phyloP scores from a whole-genome alignment of 2,329 filamentous ascomycete genomes.

The Cercospora sojina region DNA sequence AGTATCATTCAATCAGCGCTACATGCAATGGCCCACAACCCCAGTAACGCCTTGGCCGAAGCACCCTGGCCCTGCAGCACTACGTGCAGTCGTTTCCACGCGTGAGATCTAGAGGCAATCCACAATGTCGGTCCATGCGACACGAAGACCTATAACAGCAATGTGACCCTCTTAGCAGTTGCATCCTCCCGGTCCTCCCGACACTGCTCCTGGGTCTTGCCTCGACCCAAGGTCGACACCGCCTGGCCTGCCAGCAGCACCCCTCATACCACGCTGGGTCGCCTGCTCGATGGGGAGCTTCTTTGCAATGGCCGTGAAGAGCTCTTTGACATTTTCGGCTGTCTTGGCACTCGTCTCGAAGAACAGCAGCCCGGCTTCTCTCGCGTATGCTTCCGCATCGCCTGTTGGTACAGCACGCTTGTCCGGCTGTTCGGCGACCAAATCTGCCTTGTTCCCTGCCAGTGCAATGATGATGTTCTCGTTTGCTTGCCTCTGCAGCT shows the following conservation, averaged over 20 bases:
- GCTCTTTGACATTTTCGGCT: constrained; percentile 88
- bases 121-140: background rate
- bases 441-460: constrained; percentile 95
- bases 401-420: constrained; percentile 87
- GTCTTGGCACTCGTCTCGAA: constrained; percentile 99
- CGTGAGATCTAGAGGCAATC: background rate
- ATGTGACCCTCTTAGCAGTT: constrained; percentile 54
- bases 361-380: constrained; percentile 90
- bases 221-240: constrained; percentile 68
- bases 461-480: constrained; percentile 99
- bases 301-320: constrained; percentile 97
- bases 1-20: background rate
- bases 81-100: background rate
- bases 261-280: constrained; percentile 79
- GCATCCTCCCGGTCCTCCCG: constrained; percentile 58
- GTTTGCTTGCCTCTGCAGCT: constrained; percentile 96
- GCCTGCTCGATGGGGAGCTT: constrained; percentile 95
- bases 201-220: constrained; percentile 59
- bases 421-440: constrained; percentile 90
- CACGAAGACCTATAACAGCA: background rate
- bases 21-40: constrained; percentile 1
- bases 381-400: constrained; percentile 93
- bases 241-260: constrained; percentile 55
- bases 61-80: background rate
- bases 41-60: background rate